Percentiles rank a stretch among this genome's conserved stretches.
Conservation (phyloP, 371 early-diverging fungal species). For the Dichotomocladium elegans region DNA sequence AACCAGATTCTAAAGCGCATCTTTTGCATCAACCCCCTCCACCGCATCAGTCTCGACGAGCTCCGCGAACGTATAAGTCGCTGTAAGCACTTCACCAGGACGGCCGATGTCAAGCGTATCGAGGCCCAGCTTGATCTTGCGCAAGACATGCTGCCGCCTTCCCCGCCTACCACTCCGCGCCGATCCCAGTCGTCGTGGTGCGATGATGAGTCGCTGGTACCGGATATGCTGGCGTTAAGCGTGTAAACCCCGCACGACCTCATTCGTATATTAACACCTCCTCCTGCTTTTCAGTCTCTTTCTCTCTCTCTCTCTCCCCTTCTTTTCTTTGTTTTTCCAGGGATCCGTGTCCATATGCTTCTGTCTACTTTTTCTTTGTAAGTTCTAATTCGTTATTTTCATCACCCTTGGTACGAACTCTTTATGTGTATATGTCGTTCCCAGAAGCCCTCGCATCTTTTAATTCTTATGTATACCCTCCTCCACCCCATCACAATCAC, state of each 20-base stretch:
- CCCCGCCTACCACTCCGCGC: neutral
- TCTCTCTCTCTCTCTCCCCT: neutral
- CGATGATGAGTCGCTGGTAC: neutral
- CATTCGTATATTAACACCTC: neutral
- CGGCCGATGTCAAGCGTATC: conserved; percentile 23
- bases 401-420: too few species aligned
- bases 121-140: conserved; percentile 1
- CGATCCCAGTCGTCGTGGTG: neutral
- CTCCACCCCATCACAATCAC: too few species aligned
- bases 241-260: conserved; percentile 1
- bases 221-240: neutral
- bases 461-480: too few species aligned
- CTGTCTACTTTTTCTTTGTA: neutral
- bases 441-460: too few species aligned
- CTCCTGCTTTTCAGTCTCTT: neutral
- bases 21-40: conserved; percentile 65
- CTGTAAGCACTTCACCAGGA: conserved; percentile 57
- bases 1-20: conserved; percentile 67
- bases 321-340: neutral
- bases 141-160: neutral
- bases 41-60: conserved; percentile 64
- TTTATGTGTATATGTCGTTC: too few species aligned
- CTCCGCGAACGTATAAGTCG: conserved; percentile 49
- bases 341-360: too few species aligned
- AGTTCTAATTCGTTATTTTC: too few species aligned